Base-by-base conservation (phyloP, 306 rosid genomes). In the Styphnolobium japonicum region DNA sequence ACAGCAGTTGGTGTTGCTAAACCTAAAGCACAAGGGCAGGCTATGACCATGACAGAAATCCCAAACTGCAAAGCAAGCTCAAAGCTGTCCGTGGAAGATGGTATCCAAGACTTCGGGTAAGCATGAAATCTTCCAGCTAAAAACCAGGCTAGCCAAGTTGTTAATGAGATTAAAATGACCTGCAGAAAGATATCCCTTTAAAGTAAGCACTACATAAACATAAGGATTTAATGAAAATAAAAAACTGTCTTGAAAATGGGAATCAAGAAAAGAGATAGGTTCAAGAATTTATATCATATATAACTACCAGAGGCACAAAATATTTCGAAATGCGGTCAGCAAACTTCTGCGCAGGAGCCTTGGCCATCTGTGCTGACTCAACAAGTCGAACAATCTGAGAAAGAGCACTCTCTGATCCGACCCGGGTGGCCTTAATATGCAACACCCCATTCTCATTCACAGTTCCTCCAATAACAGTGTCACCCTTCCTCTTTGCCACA, bases 11-110 rank as follows among this genome's bases (percentile, higher is more conserved):
- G 97, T 43, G 97, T 92, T 53, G 96, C 97, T n/a, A 92, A 86
- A 75, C 97, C 97, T 51, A 90, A 80, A 31, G 97, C 93, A 87
- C 96, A 92, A 64, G 97, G 97, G 71, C 97, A 92, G 14, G 97
- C 97, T 77, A 90, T 92, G 82, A 92, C 97, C 93, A 92, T 88
- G 27, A 90, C 96, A 9, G 96, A 89, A 10, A 92, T 92, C 29
- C 96, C 97, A 81, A 92, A 92, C 83, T 90, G 97, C 33, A 92
- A 87, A 15, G 96, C 93, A 51, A 92, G 91, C 85, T 92, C 92
- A 55, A 90, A 92, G 66, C 92, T 86, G 61, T 88, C 88, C 84
- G 88, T 88, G 27, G 93, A 88, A 49, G 87, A 79, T 48, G 94
- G 94, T 34, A 92, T 81, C 93, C 93, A 89, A 42, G 94, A 90